Base-by-base conservation (phyloP, 108 stramenopile species). In the Chaetoceros muelleri region DNA sequence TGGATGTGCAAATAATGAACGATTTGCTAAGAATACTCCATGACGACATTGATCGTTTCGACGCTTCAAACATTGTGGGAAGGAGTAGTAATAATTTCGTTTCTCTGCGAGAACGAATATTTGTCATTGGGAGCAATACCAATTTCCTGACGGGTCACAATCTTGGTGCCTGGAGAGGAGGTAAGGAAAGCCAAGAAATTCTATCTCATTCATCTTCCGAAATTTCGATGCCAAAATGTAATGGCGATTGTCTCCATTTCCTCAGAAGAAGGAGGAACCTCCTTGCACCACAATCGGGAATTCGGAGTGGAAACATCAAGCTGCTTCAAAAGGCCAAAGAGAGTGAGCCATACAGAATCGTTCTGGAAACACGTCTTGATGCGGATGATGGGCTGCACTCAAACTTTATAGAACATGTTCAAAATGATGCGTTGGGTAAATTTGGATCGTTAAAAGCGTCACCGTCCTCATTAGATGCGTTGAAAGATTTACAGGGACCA, bases 341-440 rank as follows among this genome's bases (percentile, higher is more conserved):
- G 50, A 53, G 65, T 61, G 20, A 70, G 61, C 23, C 62, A 48
- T 65, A 76, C 50, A 66, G 65, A 27, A 73, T 76, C 13, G 69
- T 86, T 0, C 48, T 86, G 20, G 89, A 90, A 66, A 90, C 89
- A 2, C 55, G 89, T 54, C 54, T 90, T 23, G 89, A 90, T 75
- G 82, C 85, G 1, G 89, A 90, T 61, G 89, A 90, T 70, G 89
- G 84, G 31, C 61, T 90, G 46, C 74, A 86, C 60, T 34, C 62
- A 25, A 31, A 72, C 2, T 90, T 74, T 48, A 53, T 90, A 5
- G 30, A 74, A 46, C 50, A 66, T 25, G 52, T 90, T 25, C 81
- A 90, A 57, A 21, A 64, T 7, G 55, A 61, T n/a, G 83, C 83
- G 1, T 51, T 76, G 31, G 56, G 70, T 27, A 52, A 56, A 52